These are phyloP conservation scores for Cardamine resedifolia DNA, from an alignment of 345 rosid genomes.

Conservation along the genomic window DNA sequence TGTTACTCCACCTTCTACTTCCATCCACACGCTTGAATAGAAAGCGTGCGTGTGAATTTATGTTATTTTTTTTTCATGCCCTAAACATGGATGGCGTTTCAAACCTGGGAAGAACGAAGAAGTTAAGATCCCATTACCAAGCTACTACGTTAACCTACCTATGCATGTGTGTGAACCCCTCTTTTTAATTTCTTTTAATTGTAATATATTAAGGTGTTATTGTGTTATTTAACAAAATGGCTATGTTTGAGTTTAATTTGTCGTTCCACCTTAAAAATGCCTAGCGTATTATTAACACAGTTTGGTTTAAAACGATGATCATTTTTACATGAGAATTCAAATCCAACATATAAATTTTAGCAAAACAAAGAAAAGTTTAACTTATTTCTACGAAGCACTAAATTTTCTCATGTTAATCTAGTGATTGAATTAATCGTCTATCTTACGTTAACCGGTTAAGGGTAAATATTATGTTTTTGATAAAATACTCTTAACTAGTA, in stretches of 20 bases:
- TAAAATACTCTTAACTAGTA: too few species aligned
- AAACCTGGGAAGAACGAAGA: too few species aligned
- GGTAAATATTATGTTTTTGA: neutral
- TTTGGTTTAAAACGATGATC: neutral
- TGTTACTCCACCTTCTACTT: slow-evolving; percentile 16
- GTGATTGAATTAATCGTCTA: neutral
- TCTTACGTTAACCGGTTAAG: neutral
- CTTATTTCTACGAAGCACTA: too few species aligned
- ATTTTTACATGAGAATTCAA: neutral
- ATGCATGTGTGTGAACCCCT: neutral
- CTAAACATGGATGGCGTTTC: neutral
- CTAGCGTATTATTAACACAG: neutral
- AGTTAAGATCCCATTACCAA: neutral
- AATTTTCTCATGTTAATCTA: too few species aligned
- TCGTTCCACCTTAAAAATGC: neutral
- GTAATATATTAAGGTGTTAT: neutral
- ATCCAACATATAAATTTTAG: neutral
- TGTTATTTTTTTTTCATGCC: neutral
- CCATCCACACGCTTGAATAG: slow-evolving; percentile 18
- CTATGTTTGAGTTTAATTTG: neutral
- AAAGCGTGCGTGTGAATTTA: neutral
- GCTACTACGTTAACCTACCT: neutral
- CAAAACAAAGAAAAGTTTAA: neutral
- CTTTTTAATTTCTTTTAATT: neutral
- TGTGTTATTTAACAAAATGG: neutral